These are phyloP conservation scores for Tulasnella sp. DNA, from an alignment of 768 basidiomycete genomes.

Conservation along the genomic window DNA sequence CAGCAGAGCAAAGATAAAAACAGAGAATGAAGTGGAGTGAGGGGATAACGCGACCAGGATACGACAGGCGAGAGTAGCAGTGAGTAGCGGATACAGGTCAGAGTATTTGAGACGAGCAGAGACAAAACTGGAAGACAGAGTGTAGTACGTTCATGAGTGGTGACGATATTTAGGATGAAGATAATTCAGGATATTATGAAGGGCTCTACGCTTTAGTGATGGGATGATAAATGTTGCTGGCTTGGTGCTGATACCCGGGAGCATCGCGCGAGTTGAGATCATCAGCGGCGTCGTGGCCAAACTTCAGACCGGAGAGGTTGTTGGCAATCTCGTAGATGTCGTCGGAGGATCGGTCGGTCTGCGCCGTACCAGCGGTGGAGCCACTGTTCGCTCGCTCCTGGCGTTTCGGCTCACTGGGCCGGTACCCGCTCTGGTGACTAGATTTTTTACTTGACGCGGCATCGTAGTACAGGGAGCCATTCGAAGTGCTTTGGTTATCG, in stretches of 20 bases:
- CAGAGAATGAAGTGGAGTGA: too few species aligned
- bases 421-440: neutral
- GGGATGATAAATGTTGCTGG: neutral
- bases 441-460: neutral
- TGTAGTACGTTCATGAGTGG: too few species aligned
- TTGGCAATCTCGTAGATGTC: neutral
- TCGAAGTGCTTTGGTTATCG: neutral
- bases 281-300: neutral
- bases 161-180: too few species aligned
- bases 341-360: neutral
- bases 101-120: too few species aligned
- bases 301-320: neutral
- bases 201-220: neutral
- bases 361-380: neutral
- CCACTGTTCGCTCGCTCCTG: conserved; percentile 10
- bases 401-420: neutral
- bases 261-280: neutral
- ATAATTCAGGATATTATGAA: neutral
- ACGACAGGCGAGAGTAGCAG: too few species aligned
- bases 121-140: neutral
- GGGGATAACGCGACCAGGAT: too few species aligned
- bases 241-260: neutral
- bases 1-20: too few species aligned
- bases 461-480: neutral
- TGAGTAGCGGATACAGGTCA: too few species aligned